These are phyloP conservation scores for Zygosaccharomyces pseudobailii DNA, from an alignment of 1,139 yeast species.

Conservation along the genomic window DNA sequence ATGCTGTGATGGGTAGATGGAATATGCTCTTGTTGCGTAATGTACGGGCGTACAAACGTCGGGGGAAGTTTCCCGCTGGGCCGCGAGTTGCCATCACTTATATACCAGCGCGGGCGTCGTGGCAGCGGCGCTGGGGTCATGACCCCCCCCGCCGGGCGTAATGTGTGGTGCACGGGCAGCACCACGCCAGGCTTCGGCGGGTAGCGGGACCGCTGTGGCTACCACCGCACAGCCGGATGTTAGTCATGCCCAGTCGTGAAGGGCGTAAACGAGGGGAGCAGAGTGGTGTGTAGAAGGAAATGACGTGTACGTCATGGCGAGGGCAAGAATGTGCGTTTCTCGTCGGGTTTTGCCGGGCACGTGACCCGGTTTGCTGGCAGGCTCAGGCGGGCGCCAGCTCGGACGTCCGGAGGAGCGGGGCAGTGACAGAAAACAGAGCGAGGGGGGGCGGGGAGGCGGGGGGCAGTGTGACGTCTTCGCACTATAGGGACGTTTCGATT, in stretches of 20 bases:
- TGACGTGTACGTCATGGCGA: too few species aligned
- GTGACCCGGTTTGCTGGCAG: too few species aligned
- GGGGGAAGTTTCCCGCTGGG: neutral
- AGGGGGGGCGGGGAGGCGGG: too few species aligned
- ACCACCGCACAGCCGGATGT: neutral
- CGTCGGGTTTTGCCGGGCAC: too few species aligned
- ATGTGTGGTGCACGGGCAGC: too few species aligned
- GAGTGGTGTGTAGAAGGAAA: neutral
- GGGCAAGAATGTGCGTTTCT: too few species aligned
- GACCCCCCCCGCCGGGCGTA: neutral
- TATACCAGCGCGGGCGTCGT: neutral
- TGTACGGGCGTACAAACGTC: neutral
- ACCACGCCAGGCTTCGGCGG: neutral
- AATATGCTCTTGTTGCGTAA: neutral
- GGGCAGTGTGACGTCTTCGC: too few species aligned
- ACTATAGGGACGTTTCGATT: too few species aligned
- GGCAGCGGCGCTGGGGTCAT: neutral
- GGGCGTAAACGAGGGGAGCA: neutral
- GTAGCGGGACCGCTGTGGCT: neutral
- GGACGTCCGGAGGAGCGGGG: too few species aligned
- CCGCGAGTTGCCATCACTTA: neutral
- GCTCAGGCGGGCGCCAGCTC: too few species aligned
- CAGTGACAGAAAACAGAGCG: too few species aligned
- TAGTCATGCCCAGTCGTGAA: neutral
- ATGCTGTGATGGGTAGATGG: too few species aligned